Evolutionary conservation across 352 stramenopile species (phyloP), one percentile per base, ranked within the genome.

Genomic region (Globisporangium lucens): DNA sequence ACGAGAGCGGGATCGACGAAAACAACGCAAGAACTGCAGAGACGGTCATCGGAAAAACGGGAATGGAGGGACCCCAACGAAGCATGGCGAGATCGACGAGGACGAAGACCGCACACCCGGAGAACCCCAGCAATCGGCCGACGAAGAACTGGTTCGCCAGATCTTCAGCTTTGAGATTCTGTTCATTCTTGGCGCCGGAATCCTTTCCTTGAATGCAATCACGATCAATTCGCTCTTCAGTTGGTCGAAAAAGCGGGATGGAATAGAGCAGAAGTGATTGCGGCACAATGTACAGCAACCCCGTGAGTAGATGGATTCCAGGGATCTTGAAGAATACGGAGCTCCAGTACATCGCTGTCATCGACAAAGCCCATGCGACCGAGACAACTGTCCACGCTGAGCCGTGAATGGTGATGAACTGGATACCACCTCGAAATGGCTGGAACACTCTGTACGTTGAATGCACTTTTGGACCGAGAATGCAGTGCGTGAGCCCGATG

Each of bases 11-110:
- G 27, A 89, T 85, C 7, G 80, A 82, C 0, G 73, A 77, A 30
- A 89, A 77, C n/a, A 89, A 66, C n/a, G 75, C 80, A 27, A 77
- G 29, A 1, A 85, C 79, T 0, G 76, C 80, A 9, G 76, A 87
- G 0, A 77, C 47, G 3, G 75, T 87, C 51, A 85, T 71, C 0
- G 80, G 80, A 17, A 89, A 79, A 4, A 81, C 70, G 1, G 80
- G 78, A 46, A 89, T 65, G 27, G 72, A 69, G 22, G 80, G 77
- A 2, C 78, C 75, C 62, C 69, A 85, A 12, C 73, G 75, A 0
- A 87, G 24, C 33, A 89, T 77, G 2, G 75, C 74, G 4, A 87
- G 57, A 47, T 89, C 80, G 9, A 89, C 76, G 15, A 84, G 66
- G 29, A 84, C 75, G 46, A 89, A 89, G 12, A 80, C 75, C 2